Evolutionary conservation across 2,329 filamentous ascomycete genomes (phyloP).

Genomic region (Aspergillus clavatus): DNA sequence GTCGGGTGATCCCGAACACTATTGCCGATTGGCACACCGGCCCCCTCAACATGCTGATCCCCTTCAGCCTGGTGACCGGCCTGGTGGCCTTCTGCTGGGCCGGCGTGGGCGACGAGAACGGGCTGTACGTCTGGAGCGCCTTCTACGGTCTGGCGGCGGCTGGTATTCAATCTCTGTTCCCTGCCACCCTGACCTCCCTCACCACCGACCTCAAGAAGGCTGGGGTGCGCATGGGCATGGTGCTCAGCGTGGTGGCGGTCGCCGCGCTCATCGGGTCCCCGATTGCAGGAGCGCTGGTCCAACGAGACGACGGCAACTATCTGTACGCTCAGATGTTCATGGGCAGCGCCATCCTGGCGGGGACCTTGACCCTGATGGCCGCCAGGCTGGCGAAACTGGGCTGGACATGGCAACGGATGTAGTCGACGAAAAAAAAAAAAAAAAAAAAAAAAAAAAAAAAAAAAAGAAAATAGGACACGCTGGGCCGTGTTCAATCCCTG

Average conservation of each 20-base stretch:
- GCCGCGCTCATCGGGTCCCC: slow-evolving; percentile 52
- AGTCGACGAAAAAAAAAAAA: not conserved
- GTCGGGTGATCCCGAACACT: slow-evolving; percentile 55
- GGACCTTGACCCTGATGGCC: slow-evolving; percentile 38
- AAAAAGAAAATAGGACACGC: not conserved
- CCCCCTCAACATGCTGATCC: slow-evolving; percentile 57
- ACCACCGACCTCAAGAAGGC: slow-evolving; percentile 50
- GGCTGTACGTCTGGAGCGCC: slow-evolving; percentile 58
- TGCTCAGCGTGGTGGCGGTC: slow-evolving; percentile 51
- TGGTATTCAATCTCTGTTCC: slow-evolving; percentile 63
- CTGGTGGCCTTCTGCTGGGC: slow-evolving; percentile 54
- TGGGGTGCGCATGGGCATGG: slow-evolving; percentile 55
- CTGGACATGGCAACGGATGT: slow-evolving; percentile 30
- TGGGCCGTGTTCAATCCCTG: too few relatives aligned
- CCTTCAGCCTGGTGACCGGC: slow-evolving; percentile 42
- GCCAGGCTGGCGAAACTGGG: slow-evolving; percentile 40
- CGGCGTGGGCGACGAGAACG: slow-evolving; percentile 45
- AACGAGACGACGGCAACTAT: slow-evolving; percentile 43
- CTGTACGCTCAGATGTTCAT: slow-evolving; percentile 51
- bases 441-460: not conserved
- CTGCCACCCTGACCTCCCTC: slow-evolving; percentile 55
- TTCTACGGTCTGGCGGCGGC: slow-evolving; percentile 62
- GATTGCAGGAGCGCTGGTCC: slow-evolving; percentile 51
- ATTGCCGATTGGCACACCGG: slow-evolving; percentile 56
- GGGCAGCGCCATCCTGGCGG: slow-evolving; percentile 42